These are phyloP conservation scores for Gentiana straminea DNA, from an alignment of 257 asterid species.

Conservation along the genomic window DNA sequence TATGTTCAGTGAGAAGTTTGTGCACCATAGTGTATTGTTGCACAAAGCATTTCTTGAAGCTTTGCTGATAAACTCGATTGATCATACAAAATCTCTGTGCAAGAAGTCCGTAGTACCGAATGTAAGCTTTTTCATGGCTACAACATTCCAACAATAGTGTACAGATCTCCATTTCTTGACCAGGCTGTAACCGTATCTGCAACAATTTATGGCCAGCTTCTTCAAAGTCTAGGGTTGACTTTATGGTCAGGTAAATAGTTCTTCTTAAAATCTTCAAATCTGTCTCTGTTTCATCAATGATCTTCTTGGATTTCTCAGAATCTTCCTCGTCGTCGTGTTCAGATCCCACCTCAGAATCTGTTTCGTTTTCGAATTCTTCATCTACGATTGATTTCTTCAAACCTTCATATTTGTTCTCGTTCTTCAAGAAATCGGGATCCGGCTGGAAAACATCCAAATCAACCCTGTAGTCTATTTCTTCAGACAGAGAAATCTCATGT, in stretches of 20 bases:
- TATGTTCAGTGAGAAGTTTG: conserved; percentile 68
- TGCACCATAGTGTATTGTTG: conserved; percentile 93
- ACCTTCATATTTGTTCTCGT: conserved; percentile 74
- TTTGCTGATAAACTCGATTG: conserved; percentile 68
- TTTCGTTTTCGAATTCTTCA: conserved; percentile 67
- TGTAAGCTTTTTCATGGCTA: conserved; percentile 94
- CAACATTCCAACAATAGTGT: conserved; percentile 91
- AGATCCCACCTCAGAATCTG: conserved; percentile 45
- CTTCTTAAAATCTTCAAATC: conserved; percentile 75
- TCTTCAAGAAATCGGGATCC: conserved; percentile 74
- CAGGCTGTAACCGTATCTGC: conserved; percentile 85
- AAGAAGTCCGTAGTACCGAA: conserved; percentile 80
- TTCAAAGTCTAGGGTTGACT: conserved; percentile 95
- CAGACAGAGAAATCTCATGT: conserved; percentile 75
- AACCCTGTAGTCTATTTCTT: conserved; percentile 58
- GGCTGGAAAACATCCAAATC: conserved; percentile 72
- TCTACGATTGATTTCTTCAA: conserved; percentile 75
- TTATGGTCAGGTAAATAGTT: conserved; percentile 81
- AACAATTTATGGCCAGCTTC: conserved; percentile 89
- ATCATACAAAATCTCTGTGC: conserved; percentile 93
- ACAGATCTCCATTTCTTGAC: conserved; percentile 96
- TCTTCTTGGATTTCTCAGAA: conserved; percentile 63
- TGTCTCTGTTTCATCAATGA: conserved; percentile 86
- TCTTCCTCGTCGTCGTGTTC: conserved; percentile 54
- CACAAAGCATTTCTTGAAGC: conserved; percentile 73